phyloP scores from a whole-genome alignment of 208 protist genomes.

The Herpetomonas samuelpessoai region DNA sequence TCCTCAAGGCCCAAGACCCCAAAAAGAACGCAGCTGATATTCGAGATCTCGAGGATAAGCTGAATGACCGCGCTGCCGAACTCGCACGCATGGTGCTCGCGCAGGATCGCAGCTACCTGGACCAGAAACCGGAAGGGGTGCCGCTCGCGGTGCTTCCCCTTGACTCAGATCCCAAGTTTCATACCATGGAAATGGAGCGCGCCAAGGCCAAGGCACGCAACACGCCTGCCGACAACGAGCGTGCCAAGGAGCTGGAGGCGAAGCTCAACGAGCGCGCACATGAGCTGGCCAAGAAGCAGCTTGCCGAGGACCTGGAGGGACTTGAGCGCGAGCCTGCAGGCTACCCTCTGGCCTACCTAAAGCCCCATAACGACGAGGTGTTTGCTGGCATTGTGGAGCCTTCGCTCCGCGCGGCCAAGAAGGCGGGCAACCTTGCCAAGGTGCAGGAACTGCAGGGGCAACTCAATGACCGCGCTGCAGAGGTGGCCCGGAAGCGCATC shows the following conservation, averaged over 20 bases:
- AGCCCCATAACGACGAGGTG: conserved; percentile 46
- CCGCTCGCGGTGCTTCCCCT: conserved; percentile 48
- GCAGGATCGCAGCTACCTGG: conserved; percentile 56
- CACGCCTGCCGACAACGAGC: conserved; percentile 24
- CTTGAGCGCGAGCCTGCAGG: conserved; percentile 61
- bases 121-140: conserved; percentile 51
- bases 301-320: conserved; percentile 56
- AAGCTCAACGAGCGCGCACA: conserved; percentile 58
- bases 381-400: conserved; percentile 37
- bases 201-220: conserved; percentile 53
- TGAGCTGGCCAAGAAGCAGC: conserved; percentile 58
- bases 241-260: conserved; percentile 50
- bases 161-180: conserved; percentile 56
- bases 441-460: conserved; percentile 42
- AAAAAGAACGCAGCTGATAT: conserved; percentile 39
- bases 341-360: conserved; percentile 47
- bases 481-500: conserved; percentile 51
- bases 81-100: conserved; percentile 35
- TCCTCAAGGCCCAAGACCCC: conserved; percentile 43
- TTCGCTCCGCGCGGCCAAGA: conserved; percentile 42
- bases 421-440: conserved; percentile 14
- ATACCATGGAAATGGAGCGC: conserved; percentile 71
- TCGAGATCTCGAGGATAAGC: conserved; percentile 53
- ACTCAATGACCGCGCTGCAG: conserved; percentile 56
- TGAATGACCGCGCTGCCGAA: conserved; percentile 52